Evolutionary conservation across 1,284 basidiomycete species (phyloP), one percentile per base, ranked within the genome.

Genomic region (Cutaneotrichosporon sp.): DNA sequence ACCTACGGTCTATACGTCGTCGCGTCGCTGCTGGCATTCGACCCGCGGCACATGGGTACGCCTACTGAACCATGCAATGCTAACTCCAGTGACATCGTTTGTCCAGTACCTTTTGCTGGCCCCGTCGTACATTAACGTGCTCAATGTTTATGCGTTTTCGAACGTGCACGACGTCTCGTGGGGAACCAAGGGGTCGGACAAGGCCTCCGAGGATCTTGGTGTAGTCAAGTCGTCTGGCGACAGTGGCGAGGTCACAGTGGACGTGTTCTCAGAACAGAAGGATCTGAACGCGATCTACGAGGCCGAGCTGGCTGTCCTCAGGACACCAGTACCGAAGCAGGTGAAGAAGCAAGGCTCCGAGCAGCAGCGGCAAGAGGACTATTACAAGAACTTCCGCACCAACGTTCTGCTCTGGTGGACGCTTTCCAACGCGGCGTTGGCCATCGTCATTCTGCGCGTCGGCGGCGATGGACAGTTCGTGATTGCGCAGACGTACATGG

Each of bases 161-260:
- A 93, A 94, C 77, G 91, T 93, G 2, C 90, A 93, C 70, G 80
- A 81, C 70, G 79, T 81, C 5, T 74, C 73, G 21, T 94, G 92
- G 92, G 91, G 91, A 46, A 94, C 91, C 2, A 94, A 95, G 76
- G 91, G 91, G 26, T 91, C 94, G 79, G 92, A 92, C 81, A 92
- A 88, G 73, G 85, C 89, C 40, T 85, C 83, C 58, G 89, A 89
- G n/a, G 90, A 92, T 72, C 85, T 95, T 3, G 92, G 92, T 58
- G 88, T 89, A 1, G 90, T 93, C 66, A 86, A 86, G 70, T 73
- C 78, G 7, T 38, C 47, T 4, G 74, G 73, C 67, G 74, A 76
- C 60, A 80, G 81, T 67, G 76, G 80, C 49, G 87, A 90, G 71
- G 92, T 94, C 18, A 90, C 92, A 65, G 89, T 92, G 14, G 84